Conservation (phyloP, 2,329 filamentous ascomycete species). For the Trichoderma simmonsii region DNA sequence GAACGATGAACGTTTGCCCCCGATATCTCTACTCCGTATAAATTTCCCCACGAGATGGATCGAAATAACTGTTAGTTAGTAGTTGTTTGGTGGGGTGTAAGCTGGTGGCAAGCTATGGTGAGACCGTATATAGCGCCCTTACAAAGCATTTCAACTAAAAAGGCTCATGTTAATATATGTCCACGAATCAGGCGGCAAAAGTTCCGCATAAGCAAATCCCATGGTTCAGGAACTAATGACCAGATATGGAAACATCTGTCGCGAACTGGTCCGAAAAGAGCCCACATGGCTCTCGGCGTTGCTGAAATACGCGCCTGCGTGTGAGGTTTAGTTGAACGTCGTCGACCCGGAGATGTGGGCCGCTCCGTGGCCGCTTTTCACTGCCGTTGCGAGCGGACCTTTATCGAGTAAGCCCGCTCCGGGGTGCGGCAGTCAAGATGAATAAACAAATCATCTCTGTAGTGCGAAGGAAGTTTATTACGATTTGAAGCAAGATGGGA, state of each 20-base stretch:
- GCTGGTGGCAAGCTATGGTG: constrained; percentile 3
- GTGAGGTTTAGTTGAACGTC: neutral
- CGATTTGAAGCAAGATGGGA: neutral
- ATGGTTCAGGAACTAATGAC: neutral
- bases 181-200: neutral
- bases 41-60: neutral
- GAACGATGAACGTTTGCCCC: neutral
- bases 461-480: neutral
- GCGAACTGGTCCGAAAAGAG: neutral
- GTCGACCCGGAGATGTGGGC: neutral
- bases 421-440: neutral
- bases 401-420: neutral
- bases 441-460: neutral
- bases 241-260: neutral
- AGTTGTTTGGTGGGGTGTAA: neutral
- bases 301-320: neutral
- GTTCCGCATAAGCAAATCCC: neutral
- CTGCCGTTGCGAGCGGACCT: neutral
- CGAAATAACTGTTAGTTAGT: neutral
- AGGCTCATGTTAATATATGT: neutral
- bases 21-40: neutral
- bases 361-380: neutral
- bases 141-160: neutral
- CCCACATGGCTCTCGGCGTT: neutral
- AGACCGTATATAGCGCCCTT: constrained; percentile 13